phyloP scores from a whole-genome alignment of 176 grass and related monocot species.

The Saccharum officinarum region DNA sequence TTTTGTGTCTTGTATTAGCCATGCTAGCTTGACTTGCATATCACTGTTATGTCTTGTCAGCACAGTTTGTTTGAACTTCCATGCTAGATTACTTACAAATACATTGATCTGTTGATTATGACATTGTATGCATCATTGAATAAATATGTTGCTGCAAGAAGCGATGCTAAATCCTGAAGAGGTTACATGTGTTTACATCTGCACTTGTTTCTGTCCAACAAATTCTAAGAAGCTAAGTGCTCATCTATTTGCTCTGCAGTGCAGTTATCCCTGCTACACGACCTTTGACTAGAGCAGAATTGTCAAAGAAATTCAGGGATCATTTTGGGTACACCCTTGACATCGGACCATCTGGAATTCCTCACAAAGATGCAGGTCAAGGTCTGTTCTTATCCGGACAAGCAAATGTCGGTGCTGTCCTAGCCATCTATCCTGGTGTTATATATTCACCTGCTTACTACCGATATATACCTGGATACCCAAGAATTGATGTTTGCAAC shows the following conservation, averaged over 20 bases:
- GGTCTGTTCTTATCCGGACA: conserved; percentile 80
- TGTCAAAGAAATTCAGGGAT: conserved; percentile 70
- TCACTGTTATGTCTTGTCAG: background rate
- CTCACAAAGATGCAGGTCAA: conserved; percentile 86
- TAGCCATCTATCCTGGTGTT: conserved; percentile 88
- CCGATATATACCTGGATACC: conserved; percentile 87
- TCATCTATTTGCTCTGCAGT: conserved; percentile 58
- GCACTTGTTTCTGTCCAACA: background rate
- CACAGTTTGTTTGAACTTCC: conserved; percentile 3
- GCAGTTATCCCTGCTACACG: conserved; percentile 70
- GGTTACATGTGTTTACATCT: background rate
- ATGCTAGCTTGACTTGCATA: background rate
- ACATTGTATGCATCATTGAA: background rate
- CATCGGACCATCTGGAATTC: conserved; percentile 67
- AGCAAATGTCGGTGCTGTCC: conserved; percentile 64
- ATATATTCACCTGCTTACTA: conserved; percentile 97
- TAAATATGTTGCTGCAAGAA: background rate
- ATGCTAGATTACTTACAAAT: background rate
- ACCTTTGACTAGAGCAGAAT: conserved; percentile 51
- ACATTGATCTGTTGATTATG: background rate
- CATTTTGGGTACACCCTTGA: conserved; percentile 72
- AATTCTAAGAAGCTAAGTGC: conserved; percentile 11
- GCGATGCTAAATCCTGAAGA: background rate
- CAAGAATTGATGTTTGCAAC: conserved; percentile 77
- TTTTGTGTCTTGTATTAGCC: background rate